Evolutionary conservation across 2,329 filamentous ascomycete species (phyloP), one percentile per base, ranked within the genome.

Genomic region (Didymella pinodella): DNA sequence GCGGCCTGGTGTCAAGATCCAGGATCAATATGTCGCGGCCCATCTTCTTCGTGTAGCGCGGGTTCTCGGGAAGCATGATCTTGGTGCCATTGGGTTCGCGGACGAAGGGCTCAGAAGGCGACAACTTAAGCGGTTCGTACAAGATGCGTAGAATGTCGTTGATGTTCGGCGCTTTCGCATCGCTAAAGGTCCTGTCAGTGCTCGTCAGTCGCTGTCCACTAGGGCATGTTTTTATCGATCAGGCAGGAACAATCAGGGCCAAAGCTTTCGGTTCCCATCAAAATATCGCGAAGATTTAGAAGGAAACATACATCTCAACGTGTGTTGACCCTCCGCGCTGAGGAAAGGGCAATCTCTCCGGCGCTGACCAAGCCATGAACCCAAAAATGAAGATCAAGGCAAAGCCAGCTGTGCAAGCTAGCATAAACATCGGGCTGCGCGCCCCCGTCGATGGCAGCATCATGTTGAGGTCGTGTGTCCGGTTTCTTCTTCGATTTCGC

Each of bases 11-110:
- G 58, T 77, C 75, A 16, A 77, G 62, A 54, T 77, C 75, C 12
- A 77, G 51, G 8, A 77, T 72, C 48, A 75, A 53, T 11, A 77
- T 59, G n/a, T 76, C 67, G 57, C 67, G 72, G 65, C 73, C 74
- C 58, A 77, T 58, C 6, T 60, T 65, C 62, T 74, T 72, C 38
- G 59, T 70, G 60, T 73, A 76, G 48, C 70, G 71, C 46, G 71
- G 72, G 45, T 71, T 70, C 43, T 58, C 59, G 1, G 73, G 72
- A 34, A 77, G 63, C 14, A 57, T 55, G 28, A 74, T 69, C 49
- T 72, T 70, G 54, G 61, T 68, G 64, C 69, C 70, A 54, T 73
- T 70, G 28, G 72, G 67, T 54, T 72, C 72, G 66, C 66, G 65
- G 52, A 76, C 72, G 32, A 67, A 68, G 6, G 67, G 67, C 51